A percentile compares a stretch with the other conserved stretches of the same genome.
Evolutionary conservation across 495 filamentous ascomycete species (phyloP).

Genomic region (Opeltia flavorubescens): DNA sequence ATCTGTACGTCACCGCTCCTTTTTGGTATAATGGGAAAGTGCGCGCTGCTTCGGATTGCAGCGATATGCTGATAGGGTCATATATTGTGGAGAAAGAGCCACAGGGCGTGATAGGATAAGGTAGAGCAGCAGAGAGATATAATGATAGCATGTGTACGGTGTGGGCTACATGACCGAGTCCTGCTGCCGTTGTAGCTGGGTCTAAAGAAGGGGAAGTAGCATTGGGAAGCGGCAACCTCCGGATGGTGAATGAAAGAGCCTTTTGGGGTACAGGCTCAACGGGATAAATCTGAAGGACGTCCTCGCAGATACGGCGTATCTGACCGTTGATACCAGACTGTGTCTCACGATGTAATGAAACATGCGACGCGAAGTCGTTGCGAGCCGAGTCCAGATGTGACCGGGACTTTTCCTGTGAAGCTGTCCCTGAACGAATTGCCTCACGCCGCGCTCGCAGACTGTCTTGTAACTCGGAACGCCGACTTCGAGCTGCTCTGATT

Average conservation of each 20-base stretch:
- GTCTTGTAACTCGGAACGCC: conserved; percentile 46
- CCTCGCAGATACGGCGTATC: conserved; percentile 72
- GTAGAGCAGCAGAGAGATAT: conserved; percentile 65
- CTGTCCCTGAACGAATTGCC: conserved; percentile 49
- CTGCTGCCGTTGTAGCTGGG: conserved; percentile 61
- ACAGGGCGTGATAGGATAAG: conserved; percentile 62
- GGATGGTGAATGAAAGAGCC: conserved; percentile 64
- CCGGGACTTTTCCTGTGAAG: conserved; percentile 38
- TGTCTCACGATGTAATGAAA: conserved; percentile 37
- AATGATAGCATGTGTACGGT: conserved; percentile 62
- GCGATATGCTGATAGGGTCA: conserved; percentile 59
- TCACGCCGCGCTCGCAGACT: conserved; percentile 51
- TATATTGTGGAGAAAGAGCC: conserved; percentile 63
- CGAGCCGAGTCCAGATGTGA: conserved; percentile 35
- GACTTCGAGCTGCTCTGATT: conserved; percentile 43
- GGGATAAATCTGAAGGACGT: conserved; percentile 62
- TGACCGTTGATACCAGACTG: conserved; percentile 59
- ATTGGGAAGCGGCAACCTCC: conserved; percentile 62
- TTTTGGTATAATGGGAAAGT: conserved; percentile 72
- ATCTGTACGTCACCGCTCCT: conserved; percentile 63
- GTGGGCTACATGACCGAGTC: conserved; percentile 69
- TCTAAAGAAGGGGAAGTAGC: conserved; percentile 48
- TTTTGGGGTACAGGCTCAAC: conserved; percentile 52
- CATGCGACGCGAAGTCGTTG: conserved; percentile 42
- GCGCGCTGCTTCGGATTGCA: conserved; percentile 42